A percentile compares a stretch with the other conserved stretches of the same genome.
phyloP scores from a whole-genome alignment of 257 asterid species.

The Sherardia arvensis region DNA sequence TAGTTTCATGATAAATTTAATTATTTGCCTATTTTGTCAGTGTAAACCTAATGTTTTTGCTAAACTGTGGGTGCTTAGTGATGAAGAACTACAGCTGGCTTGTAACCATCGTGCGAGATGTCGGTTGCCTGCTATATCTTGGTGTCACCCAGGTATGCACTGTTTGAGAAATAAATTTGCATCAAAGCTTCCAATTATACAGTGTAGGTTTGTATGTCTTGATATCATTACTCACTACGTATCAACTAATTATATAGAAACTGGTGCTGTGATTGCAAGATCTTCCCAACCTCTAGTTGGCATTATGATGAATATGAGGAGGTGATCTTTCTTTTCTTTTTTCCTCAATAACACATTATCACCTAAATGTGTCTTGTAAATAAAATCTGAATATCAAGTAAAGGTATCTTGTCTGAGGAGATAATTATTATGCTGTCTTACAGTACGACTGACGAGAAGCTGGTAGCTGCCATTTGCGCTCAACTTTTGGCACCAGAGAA shows the following conservation, averaged over 20 bases:
- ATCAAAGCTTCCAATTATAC: not conserved
- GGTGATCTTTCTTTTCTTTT: conserved; percentile 29
- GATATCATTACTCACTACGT: conserved; percentile 7
- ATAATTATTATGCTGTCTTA: conserved; percentile 23
- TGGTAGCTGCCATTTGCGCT: conserved; percentile 82
- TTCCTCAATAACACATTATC: conserved; percentile 4
- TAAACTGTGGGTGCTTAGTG: conserved; percentile 40
- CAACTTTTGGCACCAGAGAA: conserved; percentile 64
- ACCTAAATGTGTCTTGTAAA: conserved; percentile 5
- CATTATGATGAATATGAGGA: conserved; percentile 97
- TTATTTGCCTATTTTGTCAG: conserved; percentile 16
- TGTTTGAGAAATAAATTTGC: not conserved
- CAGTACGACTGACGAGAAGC: conserved; percentile 87
- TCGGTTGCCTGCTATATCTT: conserved; percentile 86
- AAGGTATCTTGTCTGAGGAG: not conserved
- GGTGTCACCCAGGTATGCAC: conserved; percentile 80
- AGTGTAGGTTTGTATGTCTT: not conserved
- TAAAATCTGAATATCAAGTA: not conserved
- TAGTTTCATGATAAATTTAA: conserved; percentile 3
- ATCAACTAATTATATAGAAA: conserved; percentile 39
- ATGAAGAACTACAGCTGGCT: conserved; percentile 77
- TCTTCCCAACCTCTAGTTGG: conserved; percentile 97
- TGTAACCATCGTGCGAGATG: conserved; percentile 78
- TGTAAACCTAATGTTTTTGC: conserved; percentile 20
- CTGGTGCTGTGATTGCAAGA: conserved; percentile 96